phyloP scores from a whole-genome alignment of 495 filamentous ascomycete genomes.

The Penicillium soppii region DNA sequence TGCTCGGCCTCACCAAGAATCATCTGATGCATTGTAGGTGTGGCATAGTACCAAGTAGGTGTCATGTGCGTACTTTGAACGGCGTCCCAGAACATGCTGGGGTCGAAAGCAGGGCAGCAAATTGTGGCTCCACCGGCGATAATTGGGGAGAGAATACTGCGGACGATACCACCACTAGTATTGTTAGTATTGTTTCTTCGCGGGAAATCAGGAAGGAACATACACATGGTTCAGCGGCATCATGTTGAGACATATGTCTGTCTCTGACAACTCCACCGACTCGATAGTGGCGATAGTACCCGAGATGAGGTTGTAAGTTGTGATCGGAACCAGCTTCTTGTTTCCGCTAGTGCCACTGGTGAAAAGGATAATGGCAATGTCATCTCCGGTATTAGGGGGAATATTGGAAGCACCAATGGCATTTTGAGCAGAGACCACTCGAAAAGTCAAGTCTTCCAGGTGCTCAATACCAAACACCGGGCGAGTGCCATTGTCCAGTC shows the following conservation, averaged over 20 bases:
- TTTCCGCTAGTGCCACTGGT: constrained; percentile 48
- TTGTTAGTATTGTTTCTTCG: constrained; percentile 3
- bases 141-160: constrained; percentile 41
- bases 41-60: constrained; percentile 48
- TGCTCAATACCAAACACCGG: constrained; percentile 16
- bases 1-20: constrained; percentile 33
- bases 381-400: constrained; percentile 16
- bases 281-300: constrained; percentile 41
- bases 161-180: constrained; percentile 33
- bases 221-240: constrained; percentile 50
- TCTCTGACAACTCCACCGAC: constrained; percentile 33
- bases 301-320: constrained; percentile 32
- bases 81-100: constrained; percentile 49
- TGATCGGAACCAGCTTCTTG: constrained; percentile 46
- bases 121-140: constrained; percentile 41
- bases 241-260: constrained; percentile 44
- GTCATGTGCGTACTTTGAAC: constrained; percentile 35
- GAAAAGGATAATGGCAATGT: constrained; percentile 43
- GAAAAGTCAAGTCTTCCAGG: constrained; percentile 17
- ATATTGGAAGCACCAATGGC: not conserved
- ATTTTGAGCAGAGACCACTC: constrained; percentile 5
- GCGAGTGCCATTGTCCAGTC: constrained; percentile 12
- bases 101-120: constrained; percentile 45
- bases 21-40: constrained; percentile 47
- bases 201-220: constrained; percentile 1